These are phyloP conservation scores for Thymus quinquecostatus DNA, from an alignment of 257 asterid species.

Conservation along the genomic window DNA sequence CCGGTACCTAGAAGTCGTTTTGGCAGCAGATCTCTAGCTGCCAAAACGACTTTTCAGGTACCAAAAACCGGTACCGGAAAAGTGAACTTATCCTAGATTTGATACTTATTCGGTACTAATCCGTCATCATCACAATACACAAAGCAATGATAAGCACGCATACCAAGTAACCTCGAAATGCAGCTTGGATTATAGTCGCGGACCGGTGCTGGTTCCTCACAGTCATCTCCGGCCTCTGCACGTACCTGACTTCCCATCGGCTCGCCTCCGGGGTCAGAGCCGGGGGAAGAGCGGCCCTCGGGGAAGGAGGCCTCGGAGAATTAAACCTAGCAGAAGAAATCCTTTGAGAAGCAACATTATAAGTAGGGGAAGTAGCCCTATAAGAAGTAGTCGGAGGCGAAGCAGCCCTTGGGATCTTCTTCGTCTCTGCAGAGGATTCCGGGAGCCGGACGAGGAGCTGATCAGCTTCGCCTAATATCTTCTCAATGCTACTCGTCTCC, in stretches of 20 bases:
- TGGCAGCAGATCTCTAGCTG: too few species aligned
- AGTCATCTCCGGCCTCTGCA: slow-evolving; percentile 67
- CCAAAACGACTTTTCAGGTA: too few species aligned
- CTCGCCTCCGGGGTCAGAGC: slow-evolving; percentile 32
- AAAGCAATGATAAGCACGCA: not conserved
- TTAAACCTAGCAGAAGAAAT: slow-evolving; percentile 35
- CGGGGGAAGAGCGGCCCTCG: slow-evolving; percentile 31
- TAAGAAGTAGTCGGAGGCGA: slow-evolving; percentile 28
- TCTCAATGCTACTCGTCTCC: slow-evolving; percentile 91
- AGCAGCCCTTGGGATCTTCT: slow-evolving; percentile 37
- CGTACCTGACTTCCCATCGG: slow-evolving; percentile 50
- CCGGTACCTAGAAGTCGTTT: too few species aligned
- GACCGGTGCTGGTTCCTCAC: slow-evolving; percentile 53
- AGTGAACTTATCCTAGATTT: too few species aligned
- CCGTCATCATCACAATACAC: too few species aligned
- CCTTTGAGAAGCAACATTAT: slow-evolving; percentile 35
- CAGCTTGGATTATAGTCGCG: slow-evolving; percentile 76
- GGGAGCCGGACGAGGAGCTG: slow-evolving; percentile 58
- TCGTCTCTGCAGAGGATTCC: slow-evolving; percentile 45
- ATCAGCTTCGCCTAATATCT: slow-evolving; percentile 90
- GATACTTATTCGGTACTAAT: not conserved
- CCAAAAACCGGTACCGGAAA: too few species aligned
- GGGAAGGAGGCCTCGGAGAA: slow-evolving; percentile 35
- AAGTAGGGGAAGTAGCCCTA: slow-evolving; percentile 43
- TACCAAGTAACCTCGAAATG: slow-evolving; percentile 87